phyloP scores from a whole-genome alignment of 768 basidiomycete genomes.

The Tricholoma flavovirens region DNA sequence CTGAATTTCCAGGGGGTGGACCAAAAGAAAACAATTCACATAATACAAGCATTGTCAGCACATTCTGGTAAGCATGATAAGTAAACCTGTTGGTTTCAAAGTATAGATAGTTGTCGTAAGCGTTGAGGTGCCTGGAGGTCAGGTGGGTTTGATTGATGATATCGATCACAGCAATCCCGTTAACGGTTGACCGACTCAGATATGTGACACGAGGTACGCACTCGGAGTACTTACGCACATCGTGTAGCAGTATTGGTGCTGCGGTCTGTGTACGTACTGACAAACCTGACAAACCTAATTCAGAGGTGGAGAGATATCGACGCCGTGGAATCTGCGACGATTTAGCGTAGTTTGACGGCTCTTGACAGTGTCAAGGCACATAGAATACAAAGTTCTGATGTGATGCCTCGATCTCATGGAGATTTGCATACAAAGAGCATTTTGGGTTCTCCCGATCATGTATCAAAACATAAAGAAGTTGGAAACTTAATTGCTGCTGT shows the following conservation, averaged over 20 bases:
- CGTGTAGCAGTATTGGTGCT: background rate
- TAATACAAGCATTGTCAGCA: no score
- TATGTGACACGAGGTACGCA: background rate
- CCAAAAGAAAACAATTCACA: no score
- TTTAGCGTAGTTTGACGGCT: background rate
- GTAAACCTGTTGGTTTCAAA: no score
- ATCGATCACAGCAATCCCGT: no score
- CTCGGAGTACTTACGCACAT: background rate
- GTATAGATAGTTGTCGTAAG: no score
- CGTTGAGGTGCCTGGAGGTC: no score
- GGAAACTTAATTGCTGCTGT: constrained; percentile 9
- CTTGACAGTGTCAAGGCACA: background rate
- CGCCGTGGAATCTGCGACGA: constrained; percentile 21
- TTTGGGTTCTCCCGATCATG: constrained; percentile 5
- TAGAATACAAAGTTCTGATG: constrained; percentile 4
- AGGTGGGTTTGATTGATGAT: no score
- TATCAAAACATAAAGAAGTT: constrained; percentile 7
- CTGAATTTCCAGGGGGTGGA: no score
- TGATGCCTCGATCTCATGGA: constrained; percentile 10
- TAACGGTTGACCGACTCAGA: no score
- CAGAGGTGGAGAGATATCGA: constrained; percentile 16
- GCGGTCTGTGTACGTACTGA: background rate
- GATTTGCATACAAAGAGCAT: constrained; percentile 9
- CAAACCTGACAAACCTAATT: constrained; percentile 4
- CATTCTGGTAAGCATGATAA: no score